These are phyloP conservation scores for Aspergillus sclerotiicarbonarius DNA, from an alignment of 495 filamentous ascomycete genomes.

Conservation along the genomic window DNA sequence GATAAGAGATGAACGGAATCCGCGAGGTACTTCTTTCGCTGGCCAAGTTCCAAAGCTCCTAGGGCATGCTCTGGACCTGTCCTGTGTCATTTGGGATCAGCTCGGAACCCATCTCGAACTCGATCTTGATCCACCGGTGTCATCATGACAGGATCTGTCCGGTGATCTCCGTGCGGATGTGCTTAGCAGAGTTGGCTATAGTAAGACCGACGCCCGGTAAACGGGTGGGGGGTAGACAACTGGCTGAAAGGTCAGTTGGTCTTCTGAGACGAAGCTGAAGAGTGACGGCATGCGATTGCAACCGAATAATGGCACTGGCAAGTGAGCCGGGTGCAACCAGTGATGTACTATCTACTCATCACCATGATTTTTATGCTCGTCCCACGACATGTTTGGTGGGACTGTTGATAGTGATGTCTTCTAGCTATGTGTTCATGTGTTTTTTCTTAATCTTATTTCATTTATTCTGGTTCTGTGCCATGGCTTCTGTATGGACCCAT, in stretches of 20 bases:
- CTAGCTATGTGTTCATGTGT: neutral
- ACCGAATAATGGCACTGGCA: neutral
- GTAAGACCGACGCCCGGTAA: neutral
- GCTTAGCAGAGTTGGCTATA: neutral
- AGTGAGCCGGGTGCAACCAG: neutral
- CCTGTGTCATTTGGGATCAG: neutral
- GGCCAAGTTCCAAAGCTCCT: neutral
- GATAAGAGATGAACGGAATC: slow-evolving; percentile 40
- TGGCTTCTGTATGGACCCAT: too few species aligned
- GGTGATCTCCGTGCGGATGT: neutral
- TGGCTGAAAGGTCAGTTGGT: neutral
- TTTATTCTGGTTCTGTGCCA: too few species aligned
- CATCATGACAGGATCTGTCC: neutral
- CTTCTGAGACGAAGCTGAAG: neutral
- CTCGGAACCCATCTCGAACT: neutral
- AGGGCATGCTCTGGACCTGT: neutral
- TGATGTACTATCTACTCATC: neutral
- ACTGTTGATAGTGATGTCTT: neutral
- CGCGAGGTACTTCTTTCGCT: neutral
- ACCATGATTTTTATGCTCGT: neutral
- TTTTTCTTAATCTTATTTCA: neutral
- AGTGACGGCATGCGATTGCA: neutral
- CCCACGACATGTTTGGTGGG: neutral
- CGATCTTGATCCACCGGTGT: neutral
- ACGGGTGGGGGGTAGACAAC: neutral